Conservation (phyloP, 164 flowering plant genomes). For the Hamamelis virginiana region DNA sequence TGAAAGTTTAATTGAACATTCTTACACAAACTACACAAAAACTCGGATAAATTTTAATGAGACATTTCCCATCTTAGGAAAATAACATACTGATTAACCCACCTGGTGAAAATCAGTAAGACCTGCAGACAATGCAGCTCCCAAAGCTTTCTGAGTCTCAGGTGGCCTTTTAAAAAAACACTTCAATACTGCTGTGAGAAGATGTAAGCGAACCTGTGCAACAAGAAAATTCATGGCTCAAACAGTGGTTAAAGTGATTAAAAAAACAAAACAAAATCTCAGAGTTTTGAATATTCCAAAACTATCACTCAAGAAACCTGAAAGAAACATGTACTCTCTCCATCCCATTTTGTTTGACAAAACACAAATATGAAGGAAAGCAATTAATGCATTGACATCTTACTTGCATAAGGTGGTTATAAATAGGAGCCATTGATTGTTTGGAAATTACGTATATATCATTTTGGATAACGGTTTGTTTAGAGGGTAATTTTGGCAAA, state of each 20-base stretch:
- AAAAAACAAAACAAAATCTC: not conserved
- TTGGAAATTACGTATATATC: no score
- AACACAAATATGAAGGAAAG: no score
- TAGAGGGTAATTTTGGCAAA: no score
- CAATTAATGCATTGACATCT: no score
- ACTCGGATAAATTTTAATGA: not conserved
- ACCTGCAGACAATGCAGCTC: constrained; percentile 90
- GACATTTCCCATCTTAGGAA: not conserved
- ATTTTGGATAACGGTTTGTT: no score
- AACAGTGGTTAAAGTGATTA: not conserved
- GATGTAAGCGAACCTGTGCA: constrained; percentile 87
- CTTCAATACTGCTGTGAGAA: constrained; percentile 91
- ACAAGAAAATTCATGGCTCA: constrained; percentile 7
- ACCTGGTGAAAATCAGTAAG: constrained; percentile 97
- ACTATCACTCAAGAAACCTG: not conserved
- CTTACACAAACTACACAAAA: not conserved
- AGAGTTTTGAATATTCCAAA: not conserved
- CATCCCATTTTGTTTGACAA: no score
- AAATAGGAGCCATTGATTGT: no score
- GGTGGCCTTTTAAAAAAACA: constrained; percentile 95
- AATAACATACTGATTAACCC: not conserved
- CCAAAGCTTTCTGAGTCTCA: constrained; percentile 89
- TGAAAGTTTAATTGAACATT: constrained; percentile 11
- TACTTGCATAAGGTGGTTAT: no score
- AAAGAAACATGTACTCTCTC: not conserved